Evolutionary conservation across 768 basidiomycete species (phyloP).

Genomic region (Suillus variegatus): DNA sequence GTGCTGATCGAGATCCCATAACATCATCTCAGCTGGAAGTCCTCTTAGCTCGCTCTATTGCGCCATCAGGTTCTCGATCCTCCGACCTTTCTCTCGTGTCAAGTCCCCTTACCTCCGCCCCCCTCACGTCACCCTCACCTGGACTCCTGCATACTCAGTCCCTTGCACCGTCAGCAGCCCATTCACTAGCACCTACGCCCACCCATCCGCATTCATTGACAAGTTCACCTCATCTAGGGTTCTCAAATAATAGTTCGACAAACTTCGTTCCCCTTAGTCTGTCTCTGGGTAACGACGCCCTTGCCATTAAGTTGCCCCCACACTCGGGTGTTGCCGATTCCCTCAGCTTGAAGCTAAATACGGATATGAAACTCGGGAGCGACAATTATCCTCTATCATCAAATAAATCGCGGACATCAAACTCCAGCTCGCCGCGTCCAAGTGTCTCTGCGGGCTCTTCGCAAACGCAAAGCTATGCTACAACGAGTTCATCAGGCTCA

Average conservation of each 20-base stretch:
- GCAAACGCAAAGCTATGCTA: constrained; percentile 25
- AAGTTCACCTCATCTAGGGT: constrained; percentile 27
- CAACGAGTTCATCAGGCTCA: constrained; percentile 20
- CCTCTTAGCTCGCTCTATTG: constrained; percentile 20
- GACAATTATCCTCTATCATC: neutral
- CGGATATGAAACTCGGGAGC: constrained; percentile 11
- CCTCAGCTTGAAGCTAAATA: constrained; percentile 20
- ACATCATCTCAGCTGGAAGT: constrained; percentile 30
- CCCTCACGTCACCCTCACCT: constrained; percentile 27
- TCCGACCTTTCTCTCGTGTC: constrained; percentile 1
- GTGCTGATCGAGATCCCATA: constrained; percentile 27
- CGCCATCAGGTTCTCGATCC: constrained; percentile 5
- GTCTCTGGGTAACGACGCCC: constrained; percentile 10
- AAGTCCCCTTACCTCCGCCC: constrained; percentile 15
- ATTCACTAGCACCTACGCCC: constrained; percentile 21
- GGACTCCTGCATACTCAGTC: constrained; percentile 20
- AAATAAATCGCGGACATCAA: constrained; percentile 24
- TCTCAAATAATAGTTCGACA: constrained; percentile 24
- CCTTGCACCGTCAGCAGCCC: constrained; percentile 19
- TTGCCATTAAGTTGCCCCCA: constrained; percentile 12
- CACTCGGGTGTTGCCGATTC: neutral
- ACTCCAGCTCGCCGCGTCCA: constrained; percentile 27
- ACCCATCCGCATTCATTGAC: constrained; percentile 29
- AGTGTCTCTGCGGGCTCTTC: constrained; percentile 31
- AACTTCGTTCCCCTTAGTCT: constrained; percentile 18